Evolutionary conservation across 208 protist species (phyloP).

Genomic region (Herpetomonas tarakana): DNA sequence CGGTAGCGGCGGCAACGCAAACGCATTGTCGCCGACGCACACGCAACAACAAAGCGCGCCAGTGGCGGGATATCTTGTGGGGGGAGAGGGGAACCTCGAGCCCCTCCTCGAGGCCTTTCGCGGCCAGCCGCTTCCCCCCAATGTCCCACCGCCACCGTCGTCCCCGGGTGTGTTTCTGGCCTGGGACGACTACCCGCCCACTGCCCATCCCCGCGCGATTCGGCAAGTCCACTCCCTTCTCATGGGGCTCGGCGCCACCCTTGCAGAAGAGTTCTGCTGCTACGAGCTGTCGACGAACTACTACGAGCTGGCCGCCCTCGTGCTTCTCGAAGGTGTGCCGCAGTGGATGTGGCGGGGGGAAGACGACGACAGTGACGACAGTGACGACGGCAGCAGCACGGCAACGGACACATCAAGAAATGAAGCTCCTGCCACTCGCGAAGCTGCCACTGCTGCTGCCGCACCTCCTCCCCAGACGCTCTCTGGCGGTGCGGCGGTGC

Average conservation of each 20-base stretch:
- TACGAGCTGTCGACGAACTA: slow-evolving; percentile 12
- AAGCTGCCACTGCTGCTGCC: too few relatives aligned
- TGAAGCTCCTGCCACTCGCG: too few relatives aligned
- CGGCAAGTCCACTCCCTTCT: slow-evolving; percentile 4
- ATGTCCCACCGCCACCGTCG: not conserved
- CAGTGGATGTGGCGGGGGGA: not conserved
- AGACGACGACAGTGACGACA: not conserved
- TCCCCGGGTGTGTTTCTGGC: not conserved
- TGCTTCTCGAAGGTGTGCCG: slow-evolving; percentile 7
- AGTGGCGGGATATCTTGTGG: too few relatives aligned
- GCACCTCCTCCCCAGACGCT: too few relatives aligned
- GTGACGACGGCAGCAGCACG: too few relatives aligned
- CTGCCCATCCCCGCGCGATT: not conserved
- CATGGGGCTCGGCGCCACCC: slow-evolving; percentile 4
- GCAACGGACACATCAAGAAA: too few relatives aligned
- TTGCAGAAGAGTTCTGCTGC: slow-evolving; percentile 8
- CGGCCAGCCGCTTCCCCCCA: too few relatives aligned
- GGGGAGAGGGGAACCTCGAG: too few relatives aligned
- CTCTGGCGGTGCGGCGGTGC: too few relatives aligned
- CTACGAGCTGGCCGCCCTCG: slow-evolving; percentile 22
- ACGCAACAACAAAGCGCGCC: too few relatives aligned
- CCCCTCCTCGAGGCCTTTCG: too few relatives aligned
- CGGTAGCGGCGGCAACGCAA: not conserved
- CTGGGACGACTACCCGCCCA: not conserved
- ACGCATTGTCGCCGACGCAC: not conserved